Evolutionary conservation across 352 stramenopile species (phyloP).

Genomic region (Ophiocytium majus): DNA sequence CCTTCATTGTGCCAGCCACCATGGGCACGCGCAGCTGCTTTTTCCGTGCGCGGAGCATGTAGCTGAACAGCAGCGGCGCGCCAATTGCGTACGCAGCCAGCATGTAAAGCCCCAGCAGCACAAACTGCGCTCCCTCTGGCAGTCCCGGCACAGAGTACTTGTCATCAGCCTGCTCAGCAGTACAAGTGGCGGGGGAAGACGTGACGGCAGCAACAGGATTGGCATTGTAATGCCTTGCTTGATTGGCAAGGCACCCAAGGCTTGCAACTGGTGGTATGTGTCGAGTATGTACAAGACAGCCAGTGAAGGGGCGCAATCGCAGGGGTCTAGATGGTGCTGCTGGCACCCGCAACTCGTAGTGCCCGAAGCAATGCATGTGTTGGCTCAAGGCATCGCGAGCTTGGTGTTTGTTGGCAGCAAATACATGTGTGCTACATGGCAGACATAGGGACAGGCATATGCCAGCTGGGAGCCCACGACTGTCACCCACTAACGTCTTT

Average conservation of each 20-base stretch:
- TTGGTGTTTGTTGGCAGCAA: no score
- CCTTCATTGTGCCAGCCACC: neutral
- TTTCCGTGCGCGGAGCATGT: slow-evolving; percentile 46
- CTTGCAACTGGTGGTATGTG: neutral
- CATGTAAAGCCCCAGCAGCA: slow-evolving; percentile 43
- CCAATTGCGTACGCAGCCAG: slow-evolving; percentile 38
- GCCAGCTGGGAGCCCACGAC: no score
- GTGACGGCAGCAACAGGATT: neutral
- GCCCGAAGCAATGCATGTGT: no score
- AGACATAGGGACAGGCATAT: no score
- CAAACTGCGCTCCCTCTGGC: slow-evolving; percentile 24
- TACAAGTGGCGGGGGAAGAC: neutral
- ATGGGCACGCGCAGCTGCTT: slow-evolving; percentile 30
- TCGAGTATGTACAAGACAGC: neutral
- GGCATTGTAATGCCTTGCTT: neutral
- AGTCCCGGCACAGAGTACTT: slow-evolving; percentile 30
- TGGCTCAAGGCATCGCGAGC: no score
- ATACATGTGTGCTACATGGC: no score
- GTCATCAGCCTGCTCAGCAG: slow-evolving; percentile 30
- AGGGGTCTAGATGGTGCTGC: no score
- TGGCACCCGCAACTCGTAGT: no score
- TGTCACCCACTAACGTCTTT: no score
- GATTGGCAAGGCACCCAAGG: neutral
- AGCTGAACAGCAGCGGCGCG: slow-evolving; percentile 41
- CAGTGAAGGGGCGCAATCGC: no score